These are phyloP conservation scores for Fusarium hainanense DNA, from an alignment of 2,329 filamentous ascomycete genomes.

Conservation along the genomic window DNA sequence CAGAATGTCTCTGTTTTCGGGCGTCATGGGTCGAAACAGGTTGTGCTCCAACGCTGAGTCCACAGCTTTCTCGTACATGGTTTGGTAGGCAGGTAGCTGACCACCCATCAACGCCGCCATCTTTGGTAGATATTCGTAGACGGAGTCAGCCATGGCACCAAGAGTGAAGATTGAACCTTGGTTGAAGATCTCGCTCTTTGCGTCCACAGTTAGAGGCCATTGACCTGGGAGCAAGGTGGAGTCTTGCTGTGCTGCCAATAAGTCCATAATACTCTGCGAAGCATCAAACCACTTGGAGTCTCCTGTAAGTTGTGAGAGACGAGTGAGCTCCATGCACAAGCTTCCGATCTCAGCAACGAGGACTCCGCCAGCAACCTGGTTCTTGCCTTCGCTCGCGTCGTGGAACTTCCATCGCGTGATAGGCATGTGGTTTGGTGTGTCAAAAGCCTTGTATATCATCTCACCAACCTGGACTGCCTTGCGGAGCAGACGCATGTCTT, in stretches of 20 bases:
- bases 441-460: constrained; percentile 73
- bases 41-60: constrained; percentile 67
- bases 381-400: constrained; percentile 48
- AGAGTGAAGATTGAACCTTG: constrained; percentile 56
- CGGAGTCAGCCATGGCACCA: constrained; percentile 62
- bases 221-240: constrained; percentile 75
- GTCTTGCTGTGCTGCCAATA: constrained; percentile 73
- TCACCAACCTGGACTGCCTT: constrained; percentile 74
- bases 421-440: constrained; percentile 76
- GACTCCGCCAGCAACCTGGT: constrained; percentile 50
- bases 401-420: constrained; percentile 60
- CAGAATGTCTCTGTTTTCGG: constrained; percentile 64
- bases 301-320: constrained; percentile 77
- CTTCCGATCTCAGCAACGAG: constrained; percentile 67
- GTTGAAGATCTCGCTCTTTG: constrained; percentile 41
- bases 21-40: constrained; percentile 71
- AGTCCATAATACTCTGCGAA: constrained; percentile 73
- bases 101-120: constrained; percentile 77
- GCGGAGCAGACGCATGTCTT: constrained; percentile 63
- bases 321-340: constrained; percentile 77
- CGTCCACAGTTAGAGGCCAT: constrained; percentile 66
- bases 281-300: constrained; percentile 81
- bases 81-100: constrained; percentile 63
- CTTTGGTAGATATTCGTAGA: constrained; percentile 90
- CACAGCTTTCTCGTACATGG: constrained; percentile 67